Evolutionary conservation across 2,329 filamentous ascomycete species (phyloP).

Genomic region (Hymenoscyphus fructigenus): DNA sequence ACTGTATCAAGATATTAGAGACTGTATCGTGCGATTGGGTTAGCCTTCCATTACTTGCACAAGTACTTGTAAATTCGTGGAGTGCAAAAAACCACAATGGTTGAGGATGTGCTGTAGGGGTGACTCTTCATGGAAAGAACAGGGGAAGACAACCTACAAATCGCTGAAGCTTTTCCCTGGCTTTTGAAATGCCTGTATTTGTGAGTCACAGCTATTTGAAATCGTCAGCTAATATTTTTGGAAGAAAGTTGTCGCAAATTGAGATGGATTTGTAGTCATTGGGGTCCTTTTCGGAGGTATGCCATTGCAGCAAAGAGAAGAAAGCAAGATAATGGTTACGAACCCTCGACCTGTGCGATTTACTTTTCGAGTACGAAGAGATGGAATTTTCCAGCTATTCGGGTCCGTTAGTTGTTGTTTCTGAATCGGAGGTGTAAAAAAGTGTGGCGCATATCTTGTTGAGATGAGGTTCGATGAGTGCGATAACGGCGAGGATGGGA

Average conservation of each 20-base stretch:
- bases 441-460: no score
- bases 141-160: not conserved
- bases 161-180: not conserved
- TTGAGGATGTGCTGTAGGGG: not conserved
- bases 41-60: not conserved
- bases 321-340: not conserved
- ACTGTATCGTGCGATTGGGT: not conserved
- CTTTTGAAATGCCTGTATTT: not conserved
- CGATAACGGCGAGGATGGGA: no score
- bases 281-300: not conserved
- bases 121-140: not conserved
- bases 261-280: not conserved
- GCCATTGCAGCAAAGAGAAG: not conserved
- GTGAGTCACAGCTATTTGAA: not conserved
- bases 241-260: not conserved
- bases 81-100: not conserved
- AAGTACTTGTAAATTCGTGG: not conserved
- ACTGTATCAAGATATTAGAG: not conserved
- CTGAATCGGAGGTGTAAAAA: no score
- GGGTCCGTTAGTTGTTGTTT: no score
- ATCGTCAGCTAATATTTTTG: not conserved
- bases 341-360: not conserved
- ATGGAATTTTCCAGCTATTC: no score
- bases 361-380: not conserved
- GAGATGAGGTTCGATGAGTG: no score